Percentiles rank a stretch among this genome's conserved stretches.
Evolutionary conservation across 1,284 basidiomycete genomes (phyloP).

Genomic region (Agaricales sp.): DNA sequence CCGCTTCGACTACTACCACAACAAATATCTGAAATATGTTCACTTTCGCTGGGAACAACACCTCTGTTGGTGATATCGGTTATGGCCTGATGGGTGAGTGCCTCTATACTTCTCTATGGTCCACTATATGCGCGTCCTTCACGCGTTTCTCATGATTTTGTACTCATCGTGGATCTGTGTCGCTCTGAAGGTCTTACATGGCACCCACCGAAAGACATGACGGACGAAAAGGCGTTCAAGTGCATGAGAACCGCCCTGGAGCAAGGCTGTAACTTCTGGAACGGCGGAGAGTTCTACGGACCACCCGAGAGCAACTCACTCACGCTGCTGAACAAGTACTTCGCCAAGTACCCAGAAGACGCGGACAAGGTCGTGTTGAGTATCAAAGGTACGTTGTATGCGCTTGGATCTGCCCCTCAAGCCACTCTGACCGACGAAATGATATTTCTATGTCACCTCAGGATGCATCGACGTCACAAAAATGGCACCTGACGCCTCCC

Average conservation of each 20-base stretch:
- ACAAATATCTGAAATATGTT: too few relatives aligned
- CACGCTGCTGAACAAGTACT: constrained; percentile 19
- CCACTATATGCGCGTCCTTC: too few relatives aligned
- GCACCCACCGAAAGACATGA: too few relatives aligned
- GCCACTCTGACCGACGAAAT: background rate
- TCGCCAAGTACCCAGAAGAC: constrained; percentile 31
- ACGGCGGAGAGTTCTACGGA: background rate
- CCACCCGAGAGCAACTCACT: background rate
- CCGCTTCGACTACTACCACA: too few relatives aligned
- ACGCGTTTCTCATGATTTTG: too few relatives aligned
- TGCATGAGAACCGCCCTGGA: constrained; percentile 8
- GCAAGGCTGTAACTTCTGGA: background rate
- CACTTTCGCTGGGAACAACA: background rate
- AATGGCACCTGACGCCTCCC: background rate
- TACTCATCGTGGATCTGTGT: too few relatives aligned
- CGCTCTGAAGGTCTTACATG: too few relatives aligned
- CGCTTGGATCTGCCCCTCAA: background rate
- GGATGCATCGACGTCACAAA: background rate
- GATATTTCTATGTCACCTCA: background rate
- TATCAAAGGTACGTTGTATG: constrained; percentile 8
- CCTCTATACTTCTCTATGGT: background rate
- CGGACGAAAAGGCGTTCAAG: constrained; percentile 29
- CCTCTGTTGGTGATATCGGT: background rate
- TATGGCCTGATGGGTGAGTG: background rate
- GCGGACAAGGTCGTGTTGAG: constrained; percentile 28